Evolutionary conservation across 2,329 filamentous ascomycete species (phyloP).

Genomic region (Nigrospora osmanthi): DNA sequence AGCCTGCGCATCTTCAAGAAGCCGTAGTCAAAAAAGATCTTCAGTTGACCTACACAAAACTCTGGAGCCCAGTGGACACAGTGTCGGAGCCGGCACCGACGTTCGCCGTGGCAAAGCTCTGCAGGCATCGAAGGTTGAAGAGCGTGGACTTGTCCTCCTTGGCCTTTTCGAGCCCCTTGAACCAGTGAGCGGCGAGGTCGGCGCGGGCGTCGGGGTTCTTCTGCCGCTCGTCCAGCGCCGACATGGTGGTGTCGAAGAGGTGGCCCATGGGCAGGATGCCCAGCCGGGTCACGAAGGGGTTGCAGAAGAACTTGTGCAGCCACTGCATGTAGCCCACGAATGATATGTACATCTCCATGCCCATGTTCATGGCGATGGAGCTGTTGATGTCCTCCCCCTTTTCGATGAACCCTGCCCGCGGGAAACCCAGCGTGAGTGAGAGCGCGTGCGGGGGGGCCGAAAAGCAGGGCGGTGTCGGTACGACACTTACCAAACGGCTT

Average conservation of each 20-base stretch:
- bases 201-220: slow-evolving; percentile 5
- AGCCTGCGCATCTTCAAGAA: not conserved
- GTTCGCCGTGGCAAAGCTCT: slow-evolving; percentile 1
- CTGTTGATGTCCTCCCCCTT: slow-evolving; percentile 14
- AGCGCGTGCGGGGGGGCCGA: no score
- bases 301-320: slow-evolving; percentile 9
- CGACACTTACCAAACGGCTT: slow-evolving; percentile 8
- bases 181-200: slow-evolving; percentile 8
- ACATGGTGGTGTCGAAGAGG: slow-evolving; percentile 5
- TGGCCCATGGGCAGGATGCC: slow-evolving; percentile 7
- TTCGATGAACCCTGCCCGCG: slow-evolving; percentile 13
- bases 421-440: no score
- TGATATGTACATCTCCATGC: slow-evolving; percentile 3
- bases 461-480: not conserved
- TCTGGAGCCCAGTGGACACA: slow-evolving; percentile 4
- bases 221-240: slow-evolving; percentile 3
- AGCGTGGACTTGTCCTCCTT: slow-evolving; percentile 1
- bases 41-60: not conserved
- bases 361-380: slow-evolving; percentile 9
- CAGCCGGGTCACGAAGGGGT: slow-evolving; percentile 8
- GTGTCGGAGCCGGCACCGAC: slow-evolving; percentile 5
- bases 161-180: slow-evolving; percentile 5
- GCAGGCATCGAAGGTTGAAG: slow-evolving; percentile 3
- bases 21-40: not conserved
- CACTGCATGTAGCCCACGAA: slow-evolving; percentile 5